Base-by-base conservation (phyloP, 176 grass and related monocot species). In the Oryza officinalis region DNA sequence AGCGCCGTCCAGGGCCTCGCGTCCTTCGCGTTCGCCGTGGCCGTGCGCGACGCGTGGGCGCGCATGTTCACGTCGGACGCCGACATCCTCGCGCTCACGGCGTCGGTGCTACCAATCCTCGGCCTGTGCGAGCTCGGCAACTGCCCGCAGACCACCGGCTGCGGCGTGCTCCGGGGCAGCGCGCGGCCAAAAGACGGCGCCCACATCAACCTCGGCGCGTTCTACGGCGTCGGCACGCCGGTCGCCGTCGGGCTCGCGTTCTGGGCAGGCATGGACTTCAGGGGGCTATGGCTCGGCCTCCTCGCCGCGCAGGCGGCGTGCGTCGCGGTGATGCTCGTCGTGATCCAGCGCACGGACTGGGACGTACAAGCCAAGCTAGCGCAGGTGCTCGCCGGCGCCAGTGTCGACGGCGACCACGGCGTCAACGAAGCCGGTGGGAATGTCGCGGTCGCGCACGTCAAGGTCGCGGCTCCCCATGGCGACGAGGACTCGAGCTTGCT, bases 91-190 rank as follows among this genome's bases (percentile, higher is more conserved):
- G 46, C 65, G 46, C 97, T 99, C 65, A 96, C 93, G 2, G 82
- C 93, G 43, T 85, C 89, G 14, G 97, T 92, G 81, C 91, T 99
- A 10, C 93, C 97, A 8, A 91, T 99, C 59, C 87, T 99, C 4
- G 97, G 96, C 7, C 41, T 99, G 17, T 99, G 97, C 79, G 97
- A 99, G 89, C 76, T 99, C 63, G 93, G 97, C 11, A 99, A 99
- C 59, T 99, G 97, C 59, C 97, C 97, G 64, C 97, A 99, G 89
- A 99, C 97, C 33, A 92, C 97, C 8, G 89, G 97, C 8, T 99
- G 97, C 81, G 97, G 96, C 14, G 97, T 99, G 46, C 86, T 99
- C 69, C 83, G 97, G 2, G 97, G 96, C 0, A 91, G 97, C 63
- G 97, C 97, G 15, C 73, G 89, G n/a, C 97, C 93, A 1, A 94